phyloP scores from a whole-genome alignment of 169 alveolate species.

The Theileria orientalis region DNA sequence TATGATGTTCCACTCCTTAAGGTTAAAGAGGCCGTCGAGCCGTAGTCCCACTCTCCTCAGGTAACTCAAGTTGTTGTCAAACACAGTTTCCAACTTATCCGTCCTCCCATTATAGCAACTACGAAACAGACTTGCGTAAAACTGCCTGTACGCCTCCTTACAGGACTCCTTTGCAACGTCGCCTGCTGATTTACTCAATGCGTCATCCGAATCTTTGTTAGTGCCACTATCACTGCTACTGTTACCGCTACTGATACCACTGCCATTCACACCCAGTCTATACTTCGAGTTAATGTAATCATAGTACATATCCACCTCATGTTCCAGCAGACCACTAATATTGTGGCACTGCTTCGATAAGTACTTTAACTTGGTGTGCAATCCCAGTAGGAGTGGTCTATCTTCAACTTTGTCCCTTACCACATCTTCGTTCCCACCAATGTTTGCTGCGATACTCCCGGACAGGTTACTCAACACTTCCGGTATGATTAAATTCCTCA shows the following conservation, averaged over 20 bases:
- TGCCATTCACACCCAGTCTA: neutral
- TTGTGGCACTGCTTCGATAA: constrained; percentile 21
- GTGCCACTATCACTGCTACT: too few species aligned
- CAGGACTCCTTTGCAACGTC: neutral
- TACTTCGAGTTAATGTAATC: constrained; percentile 46
- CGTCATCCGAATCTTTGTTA: neutral
- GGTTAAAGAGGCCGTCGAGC: constrained; percentile 3
- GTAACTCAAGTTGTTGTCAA: constrained; percentile 5
- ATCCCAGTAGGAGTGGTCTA: neutral
- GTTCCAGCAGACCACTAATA: neutral
- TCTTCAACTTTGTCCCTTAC: neutral
- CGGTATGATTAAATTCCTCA: constrained; percentile 36
- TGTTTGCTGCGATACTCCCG: neutral
- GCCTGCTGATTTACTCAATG: too few species aligned
- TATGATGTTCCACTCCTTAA: constrained; percentile 49
- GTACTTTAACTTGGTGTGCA: constrained; percentile 15
- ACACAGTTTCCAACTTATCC: neutral
- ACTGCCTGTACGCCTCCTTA: neutral
- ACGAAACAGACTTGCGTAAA: constrained; percentile 1
- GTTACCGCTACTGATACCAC: neutral
- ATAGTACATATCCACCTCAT: constrained; percentile 40
- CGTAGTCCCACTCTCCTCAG: constrained; percentile 28
- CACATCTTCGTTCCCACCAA: too few species aligned
- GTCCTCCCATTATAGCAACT: neutral
- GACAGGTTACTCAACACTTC: neutral